Percentiles rank a stretch among this genome's conserved stretches.
phyloP scores from a whole-genome alignment of 2,329 filamentous ascomycete genomes.

The Colletotrichum somersetense region DNA sequence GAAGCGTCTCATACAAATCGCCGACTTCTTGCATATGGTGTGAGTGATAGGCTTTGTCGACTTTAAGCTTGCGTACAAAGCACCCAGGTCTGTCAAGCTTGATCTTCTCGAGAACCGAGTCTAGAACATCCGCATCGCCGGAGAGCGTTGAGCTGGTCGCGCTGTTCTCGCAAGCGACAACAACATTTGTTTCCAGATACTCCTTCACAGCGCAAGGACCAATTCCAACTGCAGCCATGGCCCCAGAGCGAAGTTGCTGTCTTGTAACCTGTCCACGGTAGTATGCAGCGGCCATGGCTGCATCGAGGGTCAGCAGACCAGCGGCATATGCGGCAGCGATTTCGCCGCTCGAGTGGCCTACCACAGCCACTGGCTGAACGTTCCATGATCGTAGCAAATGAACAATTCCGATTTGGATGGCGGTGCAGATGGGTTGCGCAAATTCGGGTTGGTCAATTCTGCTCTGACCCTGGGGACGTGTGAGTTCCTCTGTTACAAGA shows the following conservation, averaged over 20 bases:
- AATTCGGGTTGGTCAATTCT: conserved; percentile 39
- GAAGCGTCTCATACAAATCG: neutral
- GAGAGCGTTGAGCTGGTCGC: neutral
- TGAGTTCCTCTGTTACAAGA: neutral
- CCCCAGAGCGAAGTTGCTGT: conserved; percentile 41
- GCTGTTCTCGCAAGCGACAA: neutral
- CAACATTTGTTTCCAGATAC: neutral
- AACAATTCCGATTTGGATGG: conserved; percentile 56
- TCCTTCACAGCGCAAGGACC: neutral
- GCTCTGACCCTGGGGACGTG: conserved; percentile 30
- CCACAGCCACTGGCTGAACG: conserved; percentile 50
- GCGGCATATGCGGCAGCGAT: conserved; percentile 59
- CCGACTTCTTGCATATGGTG: neutral
- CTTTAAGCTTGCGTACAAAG: neutral
- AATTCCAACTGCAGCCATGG: conserved; percentile 48
- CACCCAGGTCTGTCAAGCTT: neutral
- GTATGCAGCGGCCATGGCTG: conserved; percentile 55
- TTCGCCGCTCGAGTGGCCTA: conserved; percentile 60
- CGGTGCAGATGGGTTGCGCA: conserved; percentile 52
- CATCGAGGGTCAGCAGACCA: conserved; percentile 50
- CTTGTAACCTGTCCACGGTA: conserved; percentile 50
- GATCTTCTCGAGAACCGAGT: neutral
- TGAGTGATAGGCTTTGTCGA: neutral
- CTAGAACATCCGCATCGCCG: neutral
- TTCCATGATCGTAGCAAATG: conserved; percentile 51